A percentile compares a stretch with the other conserved stretches of the same genome.
These are phyloP conservation scores for Physaria fendleri DNA, from an alignment of 345 rosid species.

Conservation along the genomic window DNA sequence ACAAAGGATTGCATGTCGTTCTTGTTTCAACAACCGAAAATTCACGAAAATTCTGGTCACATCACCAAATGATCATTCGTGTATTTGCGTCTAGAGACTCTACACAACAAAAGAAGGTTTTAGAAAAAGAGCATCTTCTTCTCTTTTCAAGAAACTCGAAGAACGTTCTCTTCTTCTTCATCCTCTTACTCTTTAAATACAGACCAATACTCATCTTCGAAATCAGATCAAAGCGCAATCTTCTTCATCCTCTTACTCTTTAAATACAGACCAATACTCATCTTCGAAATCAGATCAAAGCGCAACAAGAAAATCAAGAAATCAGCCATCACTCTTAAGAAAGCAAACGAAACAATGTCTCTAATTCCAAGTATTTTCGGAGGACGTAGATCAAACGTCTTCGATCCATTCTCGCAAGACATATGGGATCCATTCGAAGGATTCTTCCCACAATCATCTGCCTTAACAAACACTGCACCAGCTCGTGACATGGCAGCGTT, in stretches of 20 bases:
- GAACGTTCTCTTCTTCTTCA: slow-evolving; percentile 20
- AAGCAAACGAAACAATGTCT: slow-evolving; percentile 11
- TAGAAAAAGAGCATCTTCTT: slow-evolving; percentile 2
- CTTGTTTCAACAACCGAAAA: slow-evolving; percentile 4
- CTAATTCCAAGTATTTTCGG: slow-evolving; percentile 29
- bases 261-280: neutral
- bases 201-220: neutral
- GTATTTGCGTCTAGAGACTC: neutral
- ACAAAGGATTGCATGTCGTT: neutral
- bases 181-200: neutral
- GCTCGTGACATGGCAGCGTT: slow-evolving; percentile 24
- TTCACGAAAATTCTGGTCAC: slow-evolving; percentile 11
- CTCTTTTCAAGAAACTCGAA: slow-evolving; percentile 10
- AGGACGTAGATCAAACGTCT: slow-evolving; percentile 18
- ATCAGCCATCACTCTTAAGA: neutral
- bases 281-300: neutral
- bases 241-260: no score
- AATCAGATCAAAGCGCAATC: slow-evolving; percentile 2
- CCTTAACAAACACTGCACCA: neutral
- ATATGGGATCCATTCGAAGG: slow-evolving; percentile 24
- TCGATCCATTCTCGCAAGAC: slow-evolving; percentile 21
- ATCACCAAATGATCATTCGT: neutral
- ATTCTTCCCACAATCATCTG: slow-evolving; percentile 10
- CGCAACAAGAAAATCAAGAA: slow-evolving; percentile 1
- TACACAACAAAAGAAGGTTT: slow-evolving; percentile 19